Conservation (phyloP, 306 rosid species). For the Inga leiocalycina region DNA sequence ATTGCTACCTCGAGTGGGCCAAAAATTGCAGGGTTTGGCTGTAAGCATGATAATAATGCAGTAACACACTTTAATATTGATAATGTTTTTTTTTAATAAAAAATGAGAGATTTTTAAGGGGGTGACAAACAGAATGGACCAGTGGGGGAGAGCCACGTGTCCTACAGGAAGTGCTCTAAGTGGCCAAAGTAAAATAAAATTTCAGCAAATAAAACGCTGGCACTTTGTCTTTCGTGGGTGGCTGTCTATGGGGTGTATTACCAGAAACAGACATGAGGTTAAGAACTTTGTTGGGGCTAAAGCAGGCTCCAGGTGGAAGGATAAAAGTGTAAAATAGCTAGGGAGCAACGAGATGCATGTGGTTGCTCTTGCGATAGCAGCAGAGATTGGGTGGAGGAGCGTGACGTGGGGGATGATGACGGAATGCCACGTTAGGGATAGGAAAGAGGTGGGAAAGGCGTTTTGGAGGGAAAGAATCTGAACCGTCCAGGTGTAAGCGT, state of each 20-base stretch:
- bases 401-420: conserved; percentile 44
- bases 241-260: not conserved
- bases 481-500: conserved; percentile 44
- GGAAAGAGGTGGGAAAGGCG: not conserved
- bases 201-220: not conserved
- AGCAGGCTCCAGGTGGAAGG: not conserved
- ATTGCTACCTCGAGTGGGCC: not conserved
- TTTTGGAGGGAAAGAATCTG: conserved; percentile 53
- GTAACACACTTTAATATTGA: no score
- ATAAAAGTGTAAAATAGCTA: not conserved
- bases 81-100: no score
- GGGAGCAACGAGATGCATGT: not conserved
- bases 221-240: not conserved
- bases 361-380: not conserved
- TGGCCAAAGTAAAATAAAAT: not conserved
- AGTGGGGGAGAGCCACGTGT: conserved; percentile 38
- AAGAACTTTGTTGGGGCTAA: no score
- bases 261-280: not conserved
- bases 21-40: not conserved
- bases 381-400: not conserved
- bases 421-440: conserved; percentile 38
- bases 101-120: not conserved
- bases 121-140: not conserved
- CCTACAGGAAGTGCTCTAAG: conserved; percentile 5
- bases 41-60: not conserved